Evolutionary conservation across 2,329 filamentous ascomycete genomes (phyloP), one percentile per base, ranked within the genome.

Genomic region (Trichoderma sp.): DNA sequence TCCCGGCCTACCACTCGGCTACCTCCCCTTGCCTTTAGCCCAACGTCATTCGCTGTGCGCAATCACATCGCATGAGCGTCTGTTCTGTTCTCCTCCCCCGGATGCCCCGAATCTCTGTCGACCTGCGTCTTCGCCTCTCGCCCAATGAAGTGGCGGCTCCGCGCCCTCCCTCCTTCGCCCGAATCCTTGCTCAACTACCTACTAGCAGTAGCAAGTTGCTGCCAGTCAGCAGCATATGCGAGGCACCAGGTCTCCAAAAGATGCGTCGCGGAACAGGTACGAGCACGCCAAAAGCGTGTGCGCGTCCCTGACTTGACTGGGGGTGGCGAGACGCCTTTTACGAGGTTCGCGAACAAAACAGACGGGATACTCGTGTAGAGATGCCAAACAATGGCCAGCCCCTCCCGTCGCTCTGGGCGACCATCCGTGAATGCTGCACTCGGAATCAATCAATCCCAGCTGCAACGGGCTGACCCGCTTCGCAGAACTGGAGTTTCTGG

Each of bases 11-110:
- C 67, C 74, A 75, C 74, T 75, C 74, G 74, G 74, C 62, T 75
- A 59, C 69, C 63, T 74, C 45, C 69, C 75, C 69, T 67, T 73
- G 33, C 5, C 50, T 18, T 67, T 56, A n/a, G 18, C 53, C 35
- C 33, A 63, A 14, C 60, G 45, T 38, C 74, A 62, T 64, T 69
- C 50, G 60, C 74, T 65, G 62, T 45, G 41, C 65, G 71, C 72
- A 68, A 69, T 69, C 65, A 63, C 72, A 75, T 63, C 67, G 66
- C 74, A 75, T 75, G 74, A 72, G 69, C 59, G 56, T 45, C 53
- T 53, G n/a, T 41, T 16, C 38, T 18, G 4, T 38, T 6, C 14
- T 38, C 14, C 38, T 14, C 38, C 59, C 41, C 69, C 59, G n/a
- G 27, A 53, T 33, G 27, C 68, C 68, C 59, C 68, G 35, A 64